Evolutionary conservation across 2,329 filamentous ascomycete species (phyloP), one percentile per base, ranked within the genome.

Genomic region (Trichoderma hamatum): DNA sequence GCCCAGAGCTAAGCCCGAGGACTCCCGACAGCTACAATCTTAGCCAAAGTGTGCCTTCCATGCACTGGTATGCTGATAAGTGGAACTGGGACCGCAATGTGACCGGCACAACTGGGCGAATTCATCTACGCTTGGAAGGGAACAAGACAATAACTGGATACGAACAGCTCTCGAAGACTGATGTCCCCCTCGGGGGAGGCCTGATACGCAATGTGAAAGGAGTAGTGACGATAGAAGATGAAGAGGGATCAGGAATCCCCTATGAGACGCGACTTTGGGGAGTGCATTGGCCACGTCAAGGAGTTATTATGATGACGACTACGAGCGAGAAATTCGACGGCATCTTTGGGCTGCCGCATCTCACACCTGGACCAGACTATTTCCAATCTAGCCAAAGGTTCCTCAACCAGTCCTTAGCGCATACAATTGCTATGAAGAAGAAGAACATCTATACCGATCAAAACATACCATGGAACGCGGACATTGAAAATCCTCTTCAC

Each of bases 301-400:
- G 96, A 1, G 87, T 89, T 16, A 88, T 96, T 61, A 82, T 98
- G 43, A 82, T 98, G 76, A 92, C 91, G 1, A 97, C 95, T 0
- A 95, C 94, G 59, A 97, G 94, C 78, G 92, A 97, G 76, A 97
- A 97, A 82, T 96, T 96, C 75, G 89, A 91, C n/a, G 94, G 96
- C 54, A 90, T 98, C 68, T 97, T 97, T 78, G 92, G 90, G 2
- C 82, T 98, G 58, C 94, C 96, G 30, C 94, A 98, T 78, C 85
- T 99, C 63, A 84, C 92, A 0, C 86, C 92, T 0, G 79, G 82
- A 24, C 76, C 82, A 3, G 82, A 87, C 60, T 89, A 85, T 75
- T 88, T 88, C 77, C 77, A 81, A 75, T 84, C 86, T 70, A 84
- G 88, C 81, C 78, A 90, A 75, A 82, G 82, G 62, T 81, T 97